Evolutionary conservation across 2,329 filamentous ascomycete genomes (phyloP), one percentile per base, ranked within the genome.

Genomic region (Aspergillus glaucus): DNA sequence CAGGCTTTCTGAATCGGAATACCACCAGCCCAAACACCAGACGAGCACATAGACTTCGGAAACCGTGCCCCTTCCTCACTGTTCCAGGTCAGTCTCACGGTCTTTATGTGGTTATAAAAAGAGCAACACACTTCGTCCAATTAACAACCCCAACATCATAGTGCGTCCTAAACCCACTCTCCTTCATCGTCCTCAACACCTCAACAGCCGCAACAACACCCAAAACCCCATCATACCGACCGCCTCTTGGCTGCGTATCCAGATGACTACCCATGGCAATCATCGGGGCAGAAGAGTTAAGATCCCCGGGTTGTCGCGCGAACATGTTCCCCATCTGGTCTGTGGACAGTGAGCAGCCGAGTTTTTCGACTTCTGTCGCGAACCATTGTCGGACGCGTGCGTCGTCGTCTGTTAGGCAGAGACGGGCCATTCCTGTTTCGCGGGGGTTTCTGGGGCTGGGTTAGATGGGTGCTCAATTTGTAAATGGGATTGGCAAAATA

Each of bases 11-110:
- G 73, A 1, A 85, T 68, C 0, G 81, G 69, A 9, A 86, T 81
- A 0, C 72, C 71, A 7, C 74, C 84, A 0, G 85, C 80, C 87
- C 87, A 90, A 2, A 90, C 86, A 1, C 85, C 86, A 0, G 85
- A 88, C 0, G 83, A 75, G 15, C 84, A 72, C 84, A 88, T 89
- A 6, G 80, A 85, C 40, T 81, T 81, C 0, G 86, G 85, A 52
- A 90, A 91, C 0, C 87, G 79, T 0, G 86, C 87, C 1, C 87
- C 87, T 67, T 90, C 87, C 69, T 90, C 87, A 59, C 80, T 88
- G 10, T 42, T 6, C 9, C 24, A 15, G 15, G 15, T 15, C 15
- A 15, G 15, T 15, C 15, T 15, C 15, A 15, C 15, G 15, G 15
- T 15, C 15, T 15, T 15, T 15, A 15, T 15, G 15, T 15, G 15